Base-by-base conservation (phyloP, 2,329 filamentous ascomycete genomes). In the Phialophora tarda region DNA sequence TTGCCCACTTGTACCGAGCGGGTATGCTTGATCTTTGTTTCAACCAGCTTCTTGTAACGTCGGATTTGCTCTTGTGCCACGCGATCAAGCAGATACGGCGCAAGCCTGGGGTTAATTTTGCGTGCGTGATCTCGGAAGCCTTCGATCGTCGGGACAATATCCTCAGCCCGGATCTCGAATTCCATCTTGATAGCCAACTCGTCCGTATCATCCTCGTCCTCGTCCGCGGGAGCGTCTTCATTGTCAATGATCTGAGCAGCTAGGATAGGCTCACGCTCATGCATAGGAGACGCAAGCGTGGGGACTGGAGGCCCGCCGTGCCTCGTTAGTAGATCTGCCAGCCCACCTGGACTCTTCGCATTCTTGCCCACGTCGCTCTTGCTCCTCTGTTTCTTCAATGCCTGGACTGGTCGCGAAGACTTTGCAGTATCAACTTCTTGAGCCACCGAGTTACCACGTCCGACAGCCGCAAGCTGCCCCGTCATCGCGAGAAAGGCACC, bases 41-140 rank as follows among this genome's bases (percentile, higher is more conserved):
- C 88, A 32, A 94, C 82, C 17, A 97, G 81, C 30, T 86, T 86
- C 77, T 93, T 95, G 78, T 93, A 96, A 63, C 93, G 87, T 66
- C 88, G 82, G 55, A 89, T 82, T 76, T 97, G 92, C 74, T 96
- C 92, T 70, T 91, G 86, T 0, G 91, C 91, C 71, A 97, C 90
- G 54, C 93, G 88, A 32, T 95, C 90, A 14, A 94, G 86, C 69
- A 97, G 82, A 77, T 88, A 83, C 8, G 83, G 79, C n/a, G 82
- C 81, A 64, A 96, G 81, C 11, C 83, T 80, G n/a, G 92, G 91
- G 73, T 96, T 96, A 51, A 96, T 79, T 66, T 86, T 84, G 54
- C 88, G 79, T 21, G 94, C 85, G 74, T 96, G 90, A 26, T 86
- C 83, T 71, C 87, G 88, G 78, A 97, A 97, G 0, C 93, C 93